Percentiles rank a stretch among this genome's conserved stretches.
phyloP scores from a whole-genome alignment of 2,329 filamentous ascomycete species.

The Monosporascus sp. region DNA sequence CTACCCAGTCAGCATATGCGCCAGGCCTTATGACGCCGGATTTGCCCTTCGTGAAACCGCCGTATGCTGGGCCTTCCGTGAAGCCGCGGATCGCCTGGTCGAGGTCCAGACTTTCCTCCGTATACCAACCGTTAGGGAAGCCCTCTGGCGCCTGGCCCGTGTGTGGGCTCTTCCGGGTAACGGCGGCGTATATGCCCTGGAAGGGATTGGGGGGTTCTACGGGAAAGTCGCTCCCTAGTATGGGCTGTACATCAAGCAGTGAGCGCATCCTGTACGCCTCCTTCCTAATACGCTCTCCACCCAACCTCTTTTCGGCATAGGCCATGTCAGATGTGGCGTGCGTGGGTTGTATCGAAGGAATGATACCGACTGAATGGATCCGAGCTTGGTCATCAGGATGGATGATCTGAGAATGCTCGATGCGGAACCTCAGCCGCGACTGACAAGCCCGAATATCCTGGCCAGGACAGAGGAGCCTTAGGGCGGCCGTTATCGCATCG shows the following conservation, averaged over 20 bases:
- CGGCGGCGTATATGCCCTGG: constrained; percentile 63
- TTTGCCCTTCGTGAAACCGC: constrained; percentile 51
- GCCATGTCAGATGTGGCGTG: constrained; percentile 68
- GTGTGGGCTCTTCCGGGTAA: constrained; percentile 53
- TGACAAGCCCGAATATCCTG: constrained; percentile 44
- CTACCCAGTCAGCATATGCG: constrained; percentile 64
- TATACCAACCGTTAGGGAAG: constrained; percentile 50
- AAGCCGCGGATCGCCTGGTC: constrained; percentile 59
- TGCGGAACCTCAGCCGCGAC: constrained; percentile 52
- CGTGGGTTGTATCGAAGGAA: constrained; percentile 66
- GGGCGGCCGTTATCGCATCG: constrained; percentile 54
- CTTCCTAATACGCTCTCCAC: constrained; percentile 42
- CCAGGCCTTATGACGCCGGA: constrained; percentile 56
- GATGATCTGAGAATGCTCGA: constrained; percentile 68
- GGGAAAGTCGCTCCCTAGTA: constrained; percentile 66
- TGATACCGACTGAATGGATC: constrained; percentile 53
- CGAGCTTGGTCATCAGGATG: constrained; percentile 58
- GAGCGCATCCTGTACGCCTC: constrained; percentile 64
- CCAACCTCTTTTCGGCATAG: constrained; percentile 58
- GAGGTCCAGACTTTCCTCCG: constrained; percentile 51
- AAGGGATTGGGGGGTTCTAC: constrained; percentile 65
- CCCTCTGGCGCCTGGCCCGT: constrained; percentile 46
- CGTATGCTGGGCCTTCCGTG: constrained; percentile 53
- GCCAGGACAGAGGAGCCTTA: constrained; percentile 46
- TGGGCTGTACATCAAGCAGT: constrained; percentile 45